A percentile compares a stretch with the other conserved stretches of the same genome.
Conservation (phyloP, 2,329 filamentous ascomycete genomes). For the Fusarium musae region DNA sequence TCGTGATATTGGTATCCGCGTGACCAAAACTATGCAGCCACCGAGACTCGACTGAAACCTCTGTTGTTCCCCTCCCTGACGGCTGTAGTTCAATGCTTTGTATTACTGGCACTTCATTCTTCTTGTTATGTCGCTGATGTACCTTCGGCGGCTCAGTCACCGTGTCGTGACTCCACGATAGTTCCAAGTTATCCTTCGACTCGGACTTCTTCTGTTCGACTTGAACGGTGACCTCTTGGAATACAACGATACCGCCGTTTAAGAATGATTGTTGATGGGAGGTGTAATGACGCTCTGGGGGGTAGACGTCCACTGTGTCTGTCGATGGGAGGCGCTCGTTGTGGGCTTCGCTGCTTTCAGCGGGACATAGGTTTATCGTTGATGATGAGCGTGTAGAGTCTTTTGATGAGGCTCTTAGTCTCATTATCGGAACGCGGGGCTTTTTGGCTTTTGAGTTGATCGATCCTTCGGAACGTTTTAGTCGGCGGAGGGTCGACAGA, state of each 20-base stretch:
- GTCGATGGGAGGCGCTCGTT: not conserved
- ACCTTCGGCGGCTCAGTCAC: not conserved
- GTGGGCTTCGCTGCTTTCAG: not conserved
- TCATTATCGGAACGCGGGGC: not conserved
- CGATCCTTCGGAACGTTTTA: not conserved
- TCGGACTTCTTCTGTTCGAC: slow-evolving; percentile 4
- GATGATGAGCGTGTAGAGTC: slow-evolving; percentile 5
- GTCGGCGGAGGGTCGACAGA: not conserved
- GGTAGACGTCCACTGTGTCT: not conserved
- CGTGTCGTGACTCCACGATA: slow-evolving; percentile 11
- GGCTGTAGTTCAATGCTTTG: slow-evolving; percentile 1
- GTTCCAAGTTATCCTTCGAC: not conserved
- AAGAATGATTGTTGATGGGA: slow-evolving; percentile 1
- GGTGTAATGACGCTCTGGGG: not conserved
- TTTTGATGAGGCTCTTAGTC: not conserved
- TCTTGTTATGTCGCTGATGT: not conserved
- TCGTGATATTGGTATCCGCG: not conserved
- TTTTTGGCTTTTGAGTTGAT: not conserved
- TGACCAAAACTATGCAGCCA: not conserved
- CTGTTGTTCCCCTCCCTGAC: slow-evolving; percentile 9
- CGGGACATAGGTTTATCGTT: slow-evolving; percentile 9
- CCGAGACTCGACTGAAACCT: slow-evolving; percentile 21
- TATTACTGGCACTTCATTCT: not conserved
- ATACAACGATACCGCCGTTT: slow-evolving; percentile 14
- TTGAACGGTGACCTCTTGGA: slow-evolving; percentile 21